Evolutionary conservation across 1,284 basidiomycete genomes (phyloP).

Genomic region (Malassezia slooffiae): DNA sequence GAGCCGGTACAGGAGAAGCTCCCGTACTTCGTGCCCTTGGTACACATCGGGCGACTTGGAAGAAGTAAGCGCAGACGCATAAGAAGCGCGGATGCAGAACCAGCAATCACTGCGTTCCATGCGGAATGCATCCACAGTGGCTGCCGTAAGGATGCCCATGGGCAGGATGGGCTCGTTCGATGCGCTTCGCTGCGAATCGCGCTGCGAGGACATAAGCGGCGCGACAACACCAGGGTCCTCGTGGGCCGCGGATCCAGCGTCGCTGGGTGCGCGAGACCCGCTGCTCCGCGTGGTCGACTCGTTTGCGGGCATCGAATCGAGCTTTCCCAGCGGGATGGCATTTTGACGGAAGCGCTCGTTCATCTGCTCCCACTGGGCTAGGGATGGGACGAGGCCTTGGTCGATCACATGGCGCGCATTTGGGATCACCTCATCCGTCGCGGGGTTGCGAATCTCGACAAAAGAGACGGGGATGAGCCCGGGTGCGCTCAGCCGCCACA

Average conservation of each 20-base stretch:
- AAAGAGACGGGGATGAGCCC: slow-evolving; percentile 94
- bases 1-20: slow-evolving; percentile 80
- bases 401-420: slow-evolving; percentile 71
- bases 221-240: no score
- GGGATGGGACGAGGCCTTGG: slow-evolving; percentile 72
- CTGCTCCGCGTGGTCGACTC: neutral
- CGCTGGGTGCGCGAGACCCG: neutral
- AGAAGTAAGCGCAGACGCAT: slow-evolving; percentile 44
- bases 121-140: slow-evolving; percentile 92
- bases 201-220: no score
- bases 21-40: slow-evolving; percentile 49
- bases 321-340: slow-evolving; percentile 81
- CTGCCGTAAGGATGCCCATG: slow-evolving; percentile 63
- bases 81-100: slow-evolving; percentile 85
- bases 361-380: slow-evolving; percentile 95
- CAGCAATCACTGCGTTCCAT: slow-evolving; percentile 91
- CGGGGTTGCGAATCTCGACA: slow-evolving; percentile 86
- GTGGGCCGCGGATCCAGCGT: neutral
- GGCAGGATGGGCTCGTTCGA: slow-evolving; percentile 18
- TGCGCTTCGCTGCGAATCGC: no score
- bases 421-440: slow-evolving; percentile 55
- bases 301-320: slow-evolving; percentile 49
- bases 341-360: slow-evolving; percentile 91
- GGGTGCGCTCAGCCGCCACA: slow-evolving; percentile 81
- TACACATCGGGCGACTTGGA: slow-evolving; percentile 21